Base-by-base conservation (phyloP, 2,329 filamentous ascomycete genomes). In the Paraphoma chrysanthemicola region DNA sequence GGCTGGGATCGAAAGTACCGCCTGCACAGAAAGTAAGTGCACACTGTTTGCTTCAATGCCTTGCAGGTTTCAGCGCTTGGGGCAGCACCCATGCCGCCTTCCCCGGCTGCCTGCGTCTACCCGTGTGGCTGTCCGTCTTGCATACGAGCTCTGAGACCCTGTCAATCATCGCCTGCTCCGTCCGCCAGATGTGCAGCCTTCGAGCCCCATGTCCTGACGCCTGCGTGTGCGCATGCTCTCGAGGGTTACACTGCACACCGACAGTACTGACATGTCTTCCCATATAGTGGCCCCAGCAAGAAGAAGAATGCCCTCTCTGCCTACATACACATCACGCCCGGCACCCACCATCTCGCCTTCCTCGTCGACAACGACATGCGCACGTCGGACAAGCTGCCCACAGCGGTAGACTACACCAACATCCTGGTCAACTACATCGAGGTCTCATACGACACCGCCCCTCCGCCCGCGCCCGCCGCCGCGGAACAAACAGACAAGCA, bases 341-440 rank as follows among this genome's bases (percentile, higher is more conserved):
- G 95, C 65, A 99, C 95, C 5, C 94, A 99, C 75, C 95, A 99
- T 80, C 85, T 99, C 70, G 94, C 96, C 72, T 99, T 98, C 79
- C 85, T 99, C 65, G 93, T 97, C 48, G 94, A 98, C 78, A 91
- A 91, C 56, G 89, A 94, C 71, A 97, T 97, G 92, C 87, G 90
- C 73, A 95, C 93, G 12, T 95, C 92, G 14, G 88, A 91, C 57
- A 87, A 90, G 62, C 83, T 97, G 53, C 94, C 95, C 12, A 98
- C 95, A 0, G 96, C 95, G 1, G 95, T 99, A 56, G 95, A 99
- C 76, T 97, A 96, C 76, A 96, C 93, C 63, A 98, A 98, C 80
- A 96, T 97, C 73, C 83, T 99, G 16, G 94, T 99, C 78, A 99
- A 99, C 79, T 99, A 98, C 75, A 92, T 99, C 71, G 95, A 99